These are phyloP conservation scores for Biscutella auriculata DNA, from an alignment of 441 rosid species.

Conservation along the genomic window DNA sequence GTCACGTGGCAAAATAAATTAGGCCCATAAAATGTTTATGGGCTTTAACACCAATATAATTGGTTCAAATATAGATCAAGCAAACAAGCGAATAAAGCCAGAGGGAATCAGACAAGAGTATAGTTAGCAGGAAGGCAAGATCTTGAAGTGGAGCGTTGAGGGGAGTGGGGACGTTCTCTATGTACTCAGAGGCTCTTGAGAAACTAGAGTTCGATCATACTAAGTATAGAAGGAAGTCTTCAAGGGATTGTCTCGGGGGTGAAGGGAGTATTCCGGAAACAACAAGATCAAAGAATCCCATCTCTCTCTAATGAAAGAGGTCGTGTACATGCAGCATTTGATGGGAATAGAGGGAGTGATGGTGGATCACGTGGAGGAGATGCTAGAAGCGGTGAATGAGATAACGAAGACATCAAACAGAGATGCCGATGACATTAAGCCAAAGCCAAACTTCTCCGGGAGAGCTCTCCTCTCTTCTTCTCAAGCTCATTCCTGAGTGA, in stretches of 20 bases:
- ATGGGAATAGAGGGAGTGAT: slow-evolving; percentile 90
- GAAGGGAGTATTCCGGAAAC: slow-evolving; percentile 55
- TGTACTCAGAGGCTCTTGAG: too few relatives aligned
- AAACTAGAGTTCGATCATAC: slow-evolving; percentile 21
- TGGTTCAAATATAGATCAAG: too few relatives aligned
- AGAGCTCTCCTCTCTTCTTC: slow-evolving; percentile 60
- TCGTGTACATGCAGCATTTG: slow-evolving; percentile 72
- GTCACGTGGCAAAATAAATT: too few relatives aligned
- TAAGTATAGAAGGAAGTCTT: slow-evolving; percentile 61
- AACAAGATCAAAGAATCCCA: slow-evolving; percentile 65
- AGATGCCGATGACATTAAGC: slow-evolving; percentile 10
- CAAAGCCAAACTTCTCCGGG: slow-evolving; percentile 53
- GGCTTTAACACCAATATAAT: too few relatives aligned
- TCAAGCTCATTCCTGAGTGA: slow-evolving; percentile 77
- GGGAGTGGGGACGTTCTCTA: too few relatives aligned
- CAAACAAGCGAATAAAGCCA: too few relatives aligned
- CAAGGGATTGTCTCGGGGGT: slow-evolving; percentile 87
- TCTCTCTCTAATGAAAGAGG: slow-evolving; percentile 67
- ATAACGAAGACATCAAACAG: slow-evolving; percentile 26
- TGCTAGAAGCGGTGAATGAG: slow-evolving; percentile 47
- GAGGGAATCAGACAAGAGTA: too few relatives aligned
- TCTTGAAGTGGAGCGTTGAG: too few relatives aligned
- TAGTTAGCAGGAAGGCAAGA: too few relatives aligned
- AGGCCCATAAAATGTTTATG: too few relatives aligned
- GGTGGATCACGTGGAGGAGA: slow-evolving; percentile 69